These are phyloP conservation scores for Vigna unguiculata DNA, from an alignment of 306 rosid species.

Conservation along the genomic window DNA sequence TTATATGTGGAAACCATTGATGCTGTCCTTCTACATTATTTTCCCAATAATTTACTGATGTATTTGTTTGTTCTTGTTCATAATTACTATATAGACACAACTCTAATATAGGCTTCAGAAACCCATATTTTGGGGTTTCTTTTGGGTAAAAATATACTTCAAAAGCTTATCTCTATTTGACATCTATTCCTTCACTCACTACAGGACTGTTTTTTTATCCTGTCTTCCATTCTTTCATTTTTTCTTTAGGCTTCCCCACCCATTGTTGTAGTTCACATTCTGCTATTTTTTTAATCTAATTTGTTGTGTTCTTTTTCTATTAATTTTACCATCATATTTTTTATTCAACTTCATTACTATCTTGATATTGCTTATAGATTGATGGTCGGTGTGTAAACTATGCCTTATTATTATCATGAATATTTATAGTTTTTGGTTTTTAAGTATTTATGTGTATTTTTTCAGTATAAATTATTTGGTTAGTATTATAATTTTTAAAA, in stretches of 20 bases:
- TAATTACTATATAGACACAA: not conserved
- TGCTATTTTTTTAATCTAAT: not conserved
- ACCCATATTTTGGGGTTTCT: not conserved
- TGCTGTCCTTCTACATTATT: not conserved
- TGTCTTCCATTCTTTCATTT: no score
- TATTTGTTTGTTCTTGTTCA: no score
- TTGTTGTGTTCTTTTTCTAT: not conserved
- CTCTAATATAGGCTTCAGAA: not conserved
- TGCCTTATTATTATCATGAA: no score
- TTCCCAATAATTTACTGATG: no score
- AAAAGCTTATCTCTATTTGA: not conserved
- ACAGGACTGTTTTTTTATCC: not conserved
- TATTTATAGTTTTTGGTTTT: no score
- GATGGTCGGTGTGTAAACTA: not conserved
- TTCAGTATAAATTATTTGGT: not conserved
- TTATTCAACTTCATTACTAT: no score
- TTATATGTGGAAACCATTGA: constrained; percentile 3
- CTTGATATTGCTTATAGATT: not conserved
- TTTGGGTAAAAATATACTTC: not conserved
- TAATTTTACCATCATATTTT: no score
- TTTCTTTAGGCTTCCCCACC: not conserved
- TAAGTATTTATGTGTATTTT: not conserved
- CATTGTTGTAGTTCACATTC: not conserved
- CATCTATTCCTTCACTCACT: not conserved
- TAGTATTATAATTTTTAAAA: no score